These are phyloP conservation scores for Silene vulgaris DNA, from an alignment of 179 eudicot genomes.

Conservation along the genomic window DNA sequence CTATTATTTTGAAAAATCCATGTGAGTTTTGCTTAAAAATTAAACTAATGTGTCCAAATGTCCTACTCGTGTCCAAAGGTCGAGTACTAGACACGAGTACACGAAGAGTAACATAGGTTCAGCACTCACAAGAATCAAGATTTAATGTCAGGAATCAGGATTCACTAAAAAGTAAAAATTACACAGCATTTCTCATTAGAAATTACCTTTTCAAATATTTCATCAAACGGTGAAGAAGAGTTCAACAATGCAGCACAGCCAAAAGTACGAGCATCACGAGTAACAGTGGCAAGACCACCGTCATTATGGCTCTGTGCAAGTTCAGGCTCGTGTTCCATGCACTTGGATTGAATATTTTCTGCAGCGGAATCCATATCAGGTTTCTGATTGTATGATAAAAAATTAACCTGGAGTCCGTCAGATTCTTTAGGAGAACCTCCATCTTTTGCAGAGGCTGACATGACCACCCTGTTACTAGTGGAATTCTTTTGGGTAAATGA, in stretches of 20 bases:
- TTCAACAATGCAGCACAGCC: slow-evolving; percentile 14
- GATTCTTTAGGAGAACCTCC: slow-evolving; percentile 19
- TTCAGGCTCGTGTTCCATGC: slow-evolving; percentile 10
- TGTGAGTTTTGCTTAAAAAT: not conserved
- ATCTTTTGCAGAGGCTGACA: slow-evolving; percentile 9
- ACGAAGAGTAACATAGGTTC: not conserved
- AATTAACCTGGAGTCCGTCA: slow-evolving; percentile 3
- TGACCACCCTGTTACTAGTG: slow-evolving; percentile 11
- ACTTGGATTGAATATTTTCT: slow-evolving; percentile 11
- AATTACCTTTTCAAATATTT: slow-evolving; percentile 30
- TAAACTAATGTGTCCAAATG: not conserved
- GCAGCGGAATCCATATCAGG: slow-evolving; percentile 22
- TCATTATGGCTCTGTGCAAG: slow-evolving; percentile 25
- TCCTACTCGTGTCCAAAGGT: not conserved
- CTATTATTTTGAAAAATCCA: not conserved
- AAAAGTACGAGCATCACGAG: slow-evolving; percentile 15
- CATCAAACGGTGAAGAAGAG: slow-evolving; percentile 29
- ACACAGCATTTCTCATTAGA: not conserved
- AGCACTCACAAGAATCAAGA: not conserved
- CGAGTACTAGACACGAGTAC: not conserved
- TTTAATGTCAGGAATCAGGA: not conserved
- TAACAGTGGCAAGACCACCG: slow-evolving; percentile 24
- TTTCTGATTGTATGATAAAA: slow-evolving; percentile 18
- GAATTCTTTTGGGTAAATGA: slow-evolving; percentile 13
- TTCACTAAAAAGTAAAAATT: not conserved